Conservation (phyloP, 495 filamentous ascomycete genomes). For the Xylaria cubensis region DNA sequence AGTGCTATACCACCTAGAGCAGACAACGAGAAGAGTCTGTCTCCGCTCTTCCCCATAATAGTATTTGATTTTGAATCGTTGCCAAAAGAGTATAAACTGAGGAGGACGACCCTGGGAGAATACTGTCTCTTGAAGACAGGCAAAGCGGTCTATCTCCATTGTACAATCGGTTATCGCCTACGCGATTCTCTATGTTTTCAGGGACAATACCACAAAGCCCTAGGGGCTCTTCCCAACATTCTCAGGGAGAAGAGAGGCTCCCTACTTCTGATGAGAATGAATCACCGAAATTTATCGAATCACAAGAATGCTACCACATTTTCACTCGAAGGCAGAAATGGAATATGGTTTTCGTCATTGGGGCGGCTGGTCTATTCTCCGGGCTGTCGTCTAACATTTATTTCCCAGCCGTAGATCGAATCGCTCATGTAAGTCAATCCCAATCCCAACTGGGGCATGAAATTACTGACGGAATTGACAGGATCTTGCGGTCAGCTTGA, state of each 20-base stretch:
- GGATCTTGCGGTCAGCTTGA: background rate
- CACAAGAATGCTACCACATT: background rate
- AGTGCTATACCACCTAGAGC: background rate
- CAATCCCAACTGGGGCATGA: background rate
- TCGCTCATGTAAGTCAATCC: background rate
- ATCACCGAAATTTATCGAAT: background rate
- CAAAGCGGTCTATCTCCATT: background rate
- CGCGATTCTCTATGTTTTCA: background rate
- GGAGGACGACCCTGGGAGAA: background rate
- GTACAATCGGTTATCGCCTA: background rate
- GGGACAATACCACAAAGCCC: background rate
- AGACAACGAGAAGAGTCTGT: background rate
- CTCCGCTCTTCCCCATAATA: background rate
- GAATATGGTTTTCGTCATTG: background rate
- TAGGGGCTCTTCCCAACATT: background rate
- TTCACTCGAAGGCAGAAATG: background rate
- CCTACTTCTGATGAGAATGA: background rate
- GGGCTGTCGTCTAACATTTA: background rate
- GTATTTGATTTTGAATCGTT: background rate
- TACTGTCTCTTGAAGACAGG: background rate
- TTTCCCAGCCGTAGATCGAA: background rate
- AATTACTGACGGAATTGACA: background rate
- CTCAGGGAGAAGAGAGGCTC: background rate
- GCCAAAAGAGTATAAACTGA: background rate
- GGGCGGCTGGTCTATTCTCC: background rate